A percentile compares a stretch with the other conserved stretches of the same genome.
Conservation (phyloP, 208 protist species). For the Trypanosoma platydactyli region DNA sequence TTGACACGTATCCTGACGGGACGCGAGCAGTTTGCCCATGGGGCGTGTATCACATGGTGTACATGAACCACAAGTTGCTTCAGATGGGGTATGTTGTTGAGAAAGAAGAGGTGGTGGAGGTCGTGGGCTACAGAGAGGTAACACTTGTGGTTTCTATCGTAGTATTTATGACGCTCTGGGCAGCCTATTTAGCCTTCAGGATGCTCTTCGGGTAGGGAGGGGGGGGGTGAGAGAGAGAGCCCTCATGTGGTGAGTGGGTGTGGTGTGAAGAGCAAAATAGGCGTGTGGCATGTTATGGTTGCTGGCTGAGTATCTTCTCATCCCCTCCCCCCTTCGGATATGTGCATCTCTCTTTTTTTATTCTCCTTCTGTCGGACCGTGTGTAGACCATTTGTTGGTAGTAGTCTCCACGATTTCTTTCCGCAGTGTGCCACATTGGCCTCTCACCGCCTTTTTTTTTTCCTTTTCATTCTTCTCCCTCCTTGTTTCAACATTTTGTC, state of each 20-base stretch:
- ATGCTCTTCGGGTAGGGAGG: constrained; percentile 36
- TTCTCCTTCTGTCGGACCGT: not conserved
- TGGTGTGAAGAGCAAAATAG: not conserved
- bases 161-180: constrained; percentile 33
- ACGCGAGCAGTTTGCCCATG: constrained; percentile 66
- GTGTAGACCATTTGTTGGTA: not conserved
- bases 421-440: not conserved
- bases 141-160: constrained; percentile 36
- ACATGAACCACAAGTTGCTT: constrained; percentile 74
- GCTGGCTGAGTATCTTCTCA: constrained; percentile 1
- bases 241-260: not conserved
- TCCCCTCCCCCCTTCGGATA: constrained; percentile 2
- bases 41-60: constrained; percentile 85
- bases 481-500: too few species aligned
- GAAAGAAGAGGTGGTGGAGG: constrained; percentile 56
- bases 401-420: not conserved
- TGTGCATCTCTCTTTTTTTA: constrained; percentile 17
- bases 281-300: too few species aligned
- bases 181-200: constrained; percentile 37
- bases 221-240: not conserved
- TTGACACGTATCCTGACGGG: constrained; percentile 68
- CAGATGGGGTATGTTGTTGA: constrained; percentile 59
- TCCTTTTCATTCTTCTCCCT: constrained; percentile 11
- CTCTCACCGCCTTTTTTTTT: constrained; percentile 19
- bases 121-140: constrained; percentile 62